A percentile compares a stretch with the other conserved stretches of the same genome.
Evolutionary conservation across 2,329 filamentous ascomycete species (phyloP).

Genomic region (Parastagonospora nodorum): DNA sequence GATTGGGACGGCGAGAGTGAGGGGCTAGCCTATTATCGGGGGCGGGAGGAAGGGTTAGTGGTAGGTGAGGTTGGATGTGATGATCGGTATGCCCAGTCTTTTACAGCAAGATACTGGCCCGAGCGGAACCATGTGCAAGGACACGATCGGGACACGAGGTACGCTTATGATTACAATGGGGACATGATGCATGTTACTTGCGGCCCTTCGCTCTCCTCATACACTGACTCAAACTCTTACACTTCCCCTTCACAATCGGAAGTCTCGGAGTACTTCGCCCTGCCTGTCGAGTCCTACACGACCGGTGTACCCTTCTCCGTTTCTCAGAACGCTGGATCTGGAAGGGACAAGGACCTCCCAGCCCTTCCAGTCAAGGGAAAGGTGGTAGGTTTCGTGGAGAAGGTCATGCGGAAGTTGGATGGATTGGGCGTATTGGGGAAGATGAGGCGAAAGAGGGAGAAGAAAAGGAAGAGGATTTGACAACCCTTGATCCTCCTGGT

Average conservation of each 20-base stretch:
- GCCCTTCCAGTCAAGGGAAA: background rate
- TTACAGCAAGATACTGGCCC: background rate
- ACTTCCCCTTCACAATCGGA: background rate
- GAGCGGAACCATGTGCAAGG: constrained; percentile 5
- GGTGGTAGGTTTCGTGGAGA: constrained; percentile 12
- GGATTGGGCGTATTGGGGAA: constrained; percentile 9
- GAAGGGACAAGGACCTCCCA: background rate
- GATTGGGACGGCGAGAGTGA: constrained; percentile 18
- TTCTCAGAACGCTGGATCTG: background rate
- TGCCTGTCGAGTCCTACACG: background rate
- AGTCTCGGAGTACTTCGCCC: background rate
- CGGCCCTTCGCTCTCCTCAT: background rate
- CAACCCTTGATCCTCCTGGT: too few relatives aligned
- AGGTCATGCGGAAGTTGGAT: constrained; percentile 15
- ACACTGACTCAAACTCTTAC: background rate
- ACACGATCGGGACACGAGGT: constrained; percentile 12
- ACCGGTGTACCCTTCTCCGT: background rate
- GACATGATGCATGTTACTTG: constrained; percentile 12
- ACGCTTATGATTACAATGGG: constrained; percentile 24
- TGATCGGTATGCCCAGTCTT: background rate
- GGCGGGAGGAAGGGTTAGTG: too few relatives aligned
- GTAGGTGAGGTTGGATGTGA: too few relatives aligned
- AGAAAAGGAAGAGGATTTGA: background rate
- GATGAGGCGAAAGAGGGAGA: constrained; percentile 1
- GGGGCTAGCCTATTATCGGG: background rate